Percentiles rank a stretch among this genome's conserved stretches.
Evolutionary conservation across 2,329 filamentous ascomycete species (phyloP).

Genomic region (Nemania diffusa): DNA sequence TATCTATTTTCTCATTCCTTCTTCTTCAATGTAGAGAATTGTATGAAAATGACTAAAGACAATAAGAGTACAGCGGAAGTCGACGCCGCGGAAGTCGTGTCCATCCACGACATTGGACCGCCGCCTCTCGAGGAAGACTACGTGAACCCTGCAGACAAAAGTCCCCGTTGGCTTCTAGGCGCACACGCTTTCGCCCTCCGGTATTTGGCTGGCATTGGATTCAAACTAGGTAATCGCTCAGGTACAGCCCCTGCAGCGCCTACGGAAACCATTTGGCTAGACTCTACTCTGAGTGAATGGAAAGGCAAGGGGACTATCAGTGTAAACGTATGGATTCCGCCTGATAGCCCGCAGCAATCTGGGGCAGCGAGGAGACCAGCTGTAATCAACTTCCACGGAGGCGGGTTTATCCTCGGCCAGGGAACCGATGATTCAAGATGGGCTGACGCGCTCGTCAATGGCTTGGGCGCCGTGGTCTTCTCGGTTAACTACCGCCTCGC

Average conservation of each 20-base stretch:
- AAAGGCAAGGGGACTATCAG: constrained; percentile 41
- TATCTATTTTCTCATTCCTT: constrained; percentile 16
- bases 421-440: constrained; percentile 72
- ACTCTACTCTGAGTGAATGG: constrained; percentile 43
- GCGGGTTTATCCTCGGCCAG: constrained; percentile 71
- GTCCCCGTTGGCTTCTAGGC: constrained; percentile 43
- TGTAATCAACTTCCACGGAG: constrained; percentile 74
- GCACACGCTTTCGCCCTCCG: constrained; percentile 43
- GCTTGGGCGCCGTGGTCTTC: constrained; percentile 67
- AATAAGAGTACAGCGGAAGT: constrained; percentile 19
- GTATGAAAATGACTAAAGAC: constrained; percentile 20
- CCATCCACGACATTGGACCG: constrained; percentile 38
- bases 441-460: constrained; percentile 61
- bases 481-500: constrained; percentile 74
- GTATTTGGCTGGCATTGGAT: constrained; percentile 39
- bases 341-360: constrained; percentile 39
- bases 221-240: constrained; percentile 39
- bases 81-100: constrained; percentile 27
- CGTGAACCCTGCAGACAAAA: constrained; percentile 41
- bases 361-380: constrained; percentile 53
- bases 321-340: constrained; percentile 41
- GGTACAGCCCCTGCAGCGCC: constrained; percentile 28
- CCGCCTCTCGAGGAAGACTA: constrained; percentile 40
- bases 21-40: constrained; percentile 22
- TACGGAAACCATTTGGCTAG: constrained; percentile 42